Percentiles rank a stretch among this genome's conserved stretches.
These are phyloP conservation scores for Candolleomyces efflorescens DNA, from an alignment of 768 basidiomycete species.

Conservation along the genomic window DNA sequence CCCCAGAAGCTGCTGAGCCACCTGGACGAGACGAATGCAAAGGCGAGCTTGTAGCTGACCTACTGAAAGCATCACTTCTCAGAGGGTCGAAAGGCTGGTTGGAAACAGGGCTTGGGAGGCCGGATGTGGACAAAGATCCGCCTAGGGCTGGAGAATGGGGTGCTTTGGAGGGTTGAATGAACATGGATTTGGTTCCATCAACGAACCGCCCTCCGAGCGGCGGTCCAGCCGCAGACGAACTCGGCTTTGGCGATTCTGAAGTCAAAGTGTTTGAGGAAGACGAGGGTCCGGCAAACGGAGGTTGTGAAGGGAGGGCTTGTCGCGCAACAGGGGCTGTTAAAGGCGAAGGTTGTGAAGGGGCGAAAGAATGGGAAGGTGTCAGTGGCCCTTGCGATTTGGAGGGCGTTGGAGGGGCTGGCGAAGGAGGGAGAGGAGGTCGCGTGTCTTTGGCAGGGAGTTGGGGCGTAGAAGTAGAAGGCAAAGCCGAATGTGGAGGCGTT, in stretches of 20 bases:
- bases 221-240: constrained; percentile 35
- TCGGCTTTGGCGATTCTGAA: constrained; percentile 17
- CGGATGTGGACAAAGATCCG: constrained; percentile 32
- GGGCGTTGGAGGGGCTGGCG: not conserved
- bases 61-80: constrained; percentile 28
- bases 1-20: constrained; percentile 22
- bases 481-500: constrained; percentile 33
- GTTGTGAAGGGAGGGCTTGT: constrained; percentile 31
- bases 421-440: constrained; percentile 1
- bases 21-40: constrained; percentile 20
- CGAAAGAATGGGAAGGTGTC: not conserved
- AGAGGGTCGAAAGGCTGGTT: constrained; percentile 31
- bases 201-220: constrained; percentile 62
- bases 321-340: constrained; percentile 19
- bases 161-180: constrained; percentile 48
- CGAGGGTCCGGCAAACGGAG: constrained; percentile 54
- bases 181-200: constrained; percentile 82
- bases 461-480: constrained; percentile 15
- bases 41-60: constrained; percentile 25
- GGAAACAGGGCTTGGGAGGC: constrained; percentile 14
- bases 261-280: constrained; percentile 27
- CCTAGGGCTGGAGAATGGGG: constrained; percentile 20
- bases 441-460: constrained; percentile 3
- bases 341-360: constrained; percentile 14
- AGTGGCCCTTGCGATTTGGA: constrained; percentile 1